Percentiles rank a stretch among this genome's conserved stretches.
Conservation (phyloP, 306 rosid genomes). For the Clitoria ternatea region DNA sequence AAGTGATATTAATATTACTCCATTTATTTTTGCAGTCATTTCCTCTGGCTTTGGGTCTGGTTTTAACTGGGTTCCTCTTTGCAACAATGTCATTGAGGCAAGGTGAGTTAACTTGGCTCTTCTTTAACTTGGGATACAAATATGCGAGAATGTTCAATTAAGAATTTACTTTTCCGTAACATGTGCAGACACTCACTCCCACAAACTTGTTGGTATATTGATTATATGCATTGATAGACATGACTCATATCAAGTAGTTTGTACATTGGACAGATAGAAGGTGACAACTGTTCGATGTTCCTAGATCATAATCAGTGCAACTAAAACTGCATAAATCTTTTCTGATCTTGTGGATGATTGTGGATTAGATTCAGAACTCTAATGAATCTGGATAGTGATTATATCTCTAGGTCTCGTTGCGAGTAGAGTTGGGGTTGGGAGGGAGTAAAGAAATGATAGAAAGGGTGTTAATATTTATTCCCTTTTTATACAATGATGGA, state of each 20-base stretch:
- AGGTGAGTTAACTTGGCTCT: slow-evolving; percentile 51
- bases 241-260: neutral
- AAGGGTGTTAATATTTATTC: neutral
- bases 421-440: neutral
- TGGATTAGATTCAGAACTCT: too few relatives aligned
- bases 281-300: neutral
- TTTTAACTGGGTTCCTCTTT: slow-evolving; percentile 70
- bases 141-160: neutral
- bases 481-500: too few relatives aligned
- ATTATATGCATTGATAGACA: neutral
- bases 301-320: neutral
- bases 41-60: slow-evolving; percentile 75
- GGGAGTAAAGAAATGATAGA: neutral
- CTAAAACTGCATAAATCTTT: neutral
- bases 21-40: slow-evolving; percentile 60
- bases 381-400: neutral
- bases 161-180: neutral
- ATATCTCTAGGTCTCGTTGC: neutral
- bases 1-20: slow-evolving; percentile 10
- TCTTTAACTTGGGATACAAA: slow-evolving; percentile 8
- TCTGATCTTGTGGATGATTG: neutral
- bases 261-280: neutral
- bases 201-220: neutral
- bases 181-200: neutral
- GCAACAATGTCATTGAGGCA: slow-evolving; percentile 81